These are phyloP conservation scores for Trichoderma sp. DNA, from an alignment of 2,329 filamentous ascomycete species.

Conservation along the genomic window DNA sequence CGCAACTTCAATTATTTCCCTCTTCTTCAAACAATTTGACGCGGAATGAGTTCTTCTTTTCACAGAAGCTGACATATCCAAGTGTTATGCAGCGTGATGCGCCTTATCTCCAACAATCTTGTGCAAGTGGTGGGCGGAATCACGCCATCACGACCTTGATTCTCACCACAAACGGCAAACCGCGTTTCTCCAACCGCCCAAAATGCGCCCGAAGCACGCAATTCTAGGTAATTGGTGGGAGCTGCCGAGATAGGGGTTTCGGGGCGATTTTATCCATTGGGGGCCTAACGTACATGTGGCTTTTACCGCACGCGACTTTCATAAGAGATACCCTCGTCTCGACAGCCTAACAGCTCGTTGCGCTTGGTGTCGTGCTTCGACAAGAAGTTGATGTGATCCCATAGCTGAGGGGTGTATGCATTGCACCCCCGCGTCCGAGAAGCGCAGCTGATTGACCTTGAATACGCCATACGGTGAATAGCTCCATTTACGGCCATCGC, in stretches of 20 bases:
- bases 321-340: background rate
- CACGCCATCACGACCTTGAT: conserved; percentile 17
- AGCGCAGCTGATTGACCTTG: background rate
- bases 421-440: background rate
- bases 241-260: background rate
- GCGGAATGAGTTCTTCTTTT: background rate
- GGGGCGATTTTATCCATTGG: background rate
- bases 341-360: background rate
- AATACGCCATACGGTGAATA: background rate
- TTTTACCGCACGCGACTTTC: background rate
- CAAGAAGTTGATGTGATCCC: conserved; percentile 4
- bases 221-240: background rate
- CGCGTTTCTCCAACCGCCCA: background rate
- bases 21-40: background rate
- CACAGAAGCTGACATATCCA: background rate
- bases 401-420: background rate
- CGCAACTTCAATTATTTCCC: background rate
- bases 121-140: conserved; percentile 12
- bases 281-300: background rate
- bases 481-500: background rate
- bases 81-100: background rate
- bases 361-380: conserved; percentile 12
- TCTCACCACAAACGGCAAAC: conserved; percentile 1
- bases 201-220: conserved; percentile 5
- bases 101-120: conserved; percentile 9